Evolutionary conservation across 2,329 filamentous ascomycete genomes (phyloP), one percentile per base, ranked within the genome.

Genomic region (Neofusicoccum laricinum): DNA sequence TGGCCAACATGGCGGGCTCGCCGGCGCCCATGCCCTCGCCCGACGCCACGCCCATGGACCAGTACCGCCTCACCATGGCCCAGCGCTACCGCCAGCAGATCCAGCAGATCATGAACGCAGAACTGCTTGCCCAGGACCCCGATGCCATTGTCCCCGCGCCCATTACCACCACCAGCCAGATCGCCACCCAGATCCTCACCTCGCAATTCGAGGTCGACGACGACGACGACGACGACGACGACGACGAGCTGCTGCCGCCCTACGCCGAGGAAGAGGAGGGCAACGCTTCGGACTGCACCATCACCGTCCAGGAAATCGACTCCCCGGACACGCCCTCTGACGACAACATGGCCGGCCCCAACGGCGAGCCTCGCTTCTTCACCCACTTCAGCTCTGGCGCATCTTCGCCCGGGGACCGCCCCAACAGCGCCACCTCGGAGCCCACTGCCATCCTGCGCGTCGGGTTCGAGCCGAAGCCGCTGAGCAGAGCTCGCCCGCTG

Each of bases 231-330:
- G 59, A 63, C 14, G 43, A 49, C 1, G 58, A 50, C 12, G 50
- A 55, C 5, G 61, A 62, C 19, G 59, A 63, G 48, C 61, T 46
- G 15, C 50, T 58, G 14, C 62, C 51, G 17, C 61, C 61, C 15
- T 58, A 57, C 19, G 17, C 32, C 25, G 62, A 63, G n/a, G 59
- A 63, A 25, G 61, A 63, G 15, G 62, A 64, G 41, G 62, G 41
- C 62, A 58, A 57, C 2, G 43, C 62, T 4, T 46, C 62, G 8
- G 62, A 55, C 62, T 64, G 62, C 62, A 64, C 62, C 62, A 50
- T 64, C 41, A 64, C 62, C 50, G 62, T 64, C 62, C 50, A 57
- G 41, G 62, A 64, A 21, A 43, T 64, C 41, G 50, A 55, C 41
- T 58, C 50, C 14, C 50, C 51, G n/a, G 62, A 64, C 34, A 64